Percentiles rank a stretch among this genome's conserved stretches.
phyloP scores from a whole-genome alignment of 257 asterid species.

The Cruciata laevipes region DNA sequence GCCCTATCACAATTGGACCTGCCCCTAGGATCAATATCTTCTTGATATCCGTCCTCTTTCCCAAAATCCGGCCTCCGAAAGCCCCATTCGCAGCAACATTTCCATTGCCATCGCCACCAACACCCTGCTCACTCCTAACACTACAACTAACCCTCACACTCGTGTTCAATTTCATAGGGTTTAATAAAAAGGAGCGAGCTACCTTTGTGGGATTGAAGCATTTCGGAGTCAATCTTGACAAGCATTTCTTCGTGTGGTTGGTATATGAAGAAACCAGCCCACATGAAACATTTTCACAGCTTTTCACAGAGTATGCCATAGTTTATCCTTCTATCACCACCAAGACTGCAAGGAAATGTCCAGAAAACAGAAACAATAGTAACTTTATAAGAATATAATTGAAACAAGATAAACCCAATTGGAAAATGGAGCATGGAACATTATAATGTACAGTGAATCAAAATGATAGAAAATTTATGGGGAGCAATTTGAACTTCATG shows the following conservation, averaged over 20 bases:
- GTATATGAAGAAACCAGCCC: slow-evolving; percentile 23
- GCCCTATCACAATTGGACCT: slow-evolving; percentile 96
- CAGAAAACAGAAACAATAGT: not conserved
- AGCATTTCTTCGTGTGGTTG: slow-evolving; percentile 17
- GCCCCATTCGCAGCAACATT: slow-evolving; percentile 19
- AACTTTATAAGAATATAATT: not conserved
- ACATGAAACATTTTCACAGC: slow-evolving; percentile 22
- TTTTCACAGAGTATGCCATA: slow-evolving; percentile 31
- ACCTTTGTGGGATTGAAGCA: not conserved
- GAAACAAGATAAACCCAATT: not conserved
- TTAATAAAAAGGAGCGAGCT: slow-evolving; percentile 30
- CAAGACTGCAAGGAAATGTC: slow-evolving; percentile 3
- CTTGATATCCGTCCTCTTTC: slow-evolving; percentile 82
- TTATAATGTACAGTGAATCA: not conserved
- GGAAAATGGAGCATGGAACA: not conserved
- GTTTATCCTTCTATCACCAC: not conserved
- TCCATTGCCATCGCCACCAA: not conserved
- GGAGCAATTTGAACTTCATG: no score
- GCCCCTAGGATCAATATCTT: slow-evolving; percentile 90
- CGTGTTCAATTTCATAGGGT: slow-evolving; percentile 12
- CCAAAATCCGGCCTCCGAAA: slow-evolving; percentile 25
- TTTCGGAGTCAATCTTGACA: slow-evolving; percentile 9
- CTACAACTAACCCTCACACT: slow-evolving; percentile 19
- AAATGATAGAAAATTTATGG: no score
- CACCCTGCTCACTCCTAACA: slow-evolving; percentile 19